Conservation (phyloP, 2,329 filamentous ascomycete genomes). For the Scolecobasidium constrictum region DNA sequence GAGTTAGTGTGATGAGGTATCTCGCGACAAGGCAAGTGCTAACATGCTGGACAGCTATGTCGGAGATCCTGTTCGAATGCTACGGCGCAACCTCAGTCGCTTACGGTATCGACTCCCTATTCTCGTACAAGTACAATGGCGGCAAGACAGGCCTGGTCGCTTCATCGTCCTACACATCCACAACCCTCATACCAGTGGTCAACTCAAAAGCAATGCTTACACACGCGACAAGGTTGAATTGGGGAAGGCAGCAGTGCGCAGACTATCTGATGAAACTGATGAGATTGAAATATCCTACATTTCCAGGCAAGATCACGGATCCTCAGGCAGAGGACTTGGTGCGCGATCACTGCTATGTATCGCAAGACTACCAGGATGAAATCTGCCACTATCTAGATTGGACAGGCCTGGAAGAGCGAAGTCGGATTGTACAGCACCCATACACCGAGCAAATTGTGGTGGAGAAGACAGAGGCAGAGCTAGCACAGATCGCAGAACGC, state of each 20-base stretch:
- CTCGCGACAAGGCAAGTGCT: not conserved
- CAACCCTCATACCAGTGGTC: slow-evolving; percentile 88
- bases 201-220: slow-evolving; percentile 73
- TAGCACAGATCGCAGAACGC: slow-evolving; percentile 80
- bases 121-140: slow-evolving; percentile 88
- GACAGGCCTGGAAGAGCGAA: slow-evolving; percentile 81
- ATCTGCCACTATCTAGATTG: slow-evolving; percentile 71
- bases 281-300: slow-evolving; percentile 80
- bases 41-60: slow-evolving; percentile 59
- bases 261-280: slow-evolving; percentile 89
- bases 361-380: slow-evolving; percentile 71
- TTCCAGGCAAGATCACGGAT: slow-evolving; percentile 74
- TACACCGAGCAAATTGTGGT: slow-evolving; percentile 83
- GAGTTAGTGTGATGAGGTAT: slow-evolving; percentile 44
- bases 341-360: slow-evolving; percentile 81
- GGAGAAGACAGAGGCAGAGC: slow-evolving; percentile 89
- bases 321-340: slow-evolving; percentile 84
- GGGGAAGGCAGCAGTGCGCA: slow-evolving; percentile 82
- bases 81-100: slow-evolving; percentile 83
- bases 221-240: slow-evolving; percentile 83
- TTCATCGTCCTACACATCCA: slow-evolving; percentile 86
- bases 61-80: slow-evolving; percentile 92
- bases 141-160: slow-evolving; percentile 81
- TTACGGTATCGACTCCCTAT: slow-evolving; percentile 92
- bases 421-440: slow-evolving; percentile 83